Evolutionary conservation across 1,284 basidiomycete genomes (phyloP).

Genomic region (Malassezia vespertilionis): DNA sequence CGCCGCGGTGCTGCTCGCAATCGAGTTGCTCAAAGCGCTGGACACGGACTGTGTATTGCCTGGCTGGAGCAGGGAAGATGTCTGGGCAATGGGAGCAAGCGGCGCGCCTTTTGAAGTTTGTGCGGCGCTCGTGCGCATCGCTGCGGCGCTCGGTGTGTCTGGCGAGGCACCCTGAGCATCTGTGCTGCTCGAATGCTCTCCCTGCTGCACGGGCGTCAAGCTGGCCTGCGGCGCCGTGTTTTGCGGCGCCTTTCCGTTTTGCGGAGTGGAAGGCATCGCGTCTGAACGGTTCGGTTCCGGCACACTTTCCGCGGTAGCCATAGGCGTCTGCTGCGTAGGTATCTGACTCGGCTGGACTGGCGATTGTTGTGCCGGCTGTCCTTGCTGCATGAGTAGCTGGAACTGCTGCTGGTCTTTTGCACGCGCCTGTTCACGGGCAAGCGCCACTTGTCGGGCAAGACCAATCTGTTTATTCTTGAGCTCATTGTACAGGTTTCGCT

Average conservation of each 20-base stretch:
- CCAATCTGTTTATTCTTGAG: slow-evolving; percentile 28
- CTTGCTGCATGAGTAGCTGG: slow-evolving; percentile 16
- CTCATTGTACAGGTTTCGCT: slow-evolving; percentile 29
- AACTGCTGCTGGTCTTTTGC: slow-evolving; percentile 27
- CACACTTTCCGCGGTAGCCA: slow-evolving; percentile 1
- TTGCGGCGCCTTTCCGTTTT: not conserved
- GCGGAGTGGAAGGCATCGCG: slow-evolving; percentile 11
- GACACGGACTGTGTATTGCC: not conserved
- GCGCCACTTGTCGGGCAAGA: slow-evolving; percentile 32
- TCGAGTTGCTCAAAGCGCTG: slow-evolving; percentile 4
- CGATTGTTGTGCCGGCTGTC: slow-evolving; percentile 8
- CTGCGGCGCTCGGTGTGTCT: slow-evolving; percentile 8
- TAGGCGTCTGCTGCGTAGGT: not conserved
- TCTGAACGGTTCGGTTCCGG: not conserved
- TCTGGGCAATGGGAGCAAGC: slow-evolving; percentile 7
- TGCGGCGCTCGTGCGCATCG: slow-evolving; percentile 4
- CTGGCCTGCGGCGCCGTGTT: slow-evolving; percentile 7
- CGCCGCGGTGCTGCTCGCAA: slow-evolving; percentile 9
- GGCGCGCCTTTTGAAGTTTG: not conserved
- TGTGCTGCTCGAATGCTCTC: not conserved
- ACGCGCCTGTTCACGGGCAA: slow-evolving; percentile 28
- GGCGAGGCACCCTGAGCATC: not conserved
- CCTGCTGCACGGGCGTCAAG: not conserved
- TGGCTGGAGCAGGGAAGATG: slow-evolving; percentile 8
- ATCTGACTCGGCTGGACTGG: slow-evolving; percentile 3